phyloP scores from a whole-genome alignment of 78 protist species.

The Cavenderia fasciculata region DNA sequence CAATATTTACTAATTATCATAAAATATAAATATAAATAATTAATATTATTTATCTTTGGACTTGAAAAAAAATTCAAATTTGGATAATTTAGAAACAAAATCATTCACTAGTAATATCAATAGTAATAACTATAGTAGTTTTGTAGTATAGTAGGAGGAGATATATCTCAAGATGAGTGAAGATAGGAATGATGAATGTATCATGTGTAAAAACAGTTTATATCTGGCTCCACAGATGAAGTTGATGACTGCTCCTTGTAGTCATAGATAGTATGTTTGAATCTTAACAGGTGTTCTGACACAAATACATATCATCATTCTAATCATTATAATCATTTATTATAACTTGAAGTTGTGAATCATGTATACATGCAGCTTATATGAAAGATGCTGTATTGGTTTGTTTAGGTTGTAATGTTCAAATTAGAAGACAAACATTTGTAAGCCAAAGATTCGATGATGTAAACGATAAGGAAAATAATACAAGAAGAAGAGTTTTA shows the following conservation, averaged over 20 bases:
- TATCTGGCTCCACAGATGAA: slow-evolving; percentile 43
- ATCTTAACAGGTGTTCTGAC: not conserved
- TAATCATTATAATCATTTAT: not conserved
- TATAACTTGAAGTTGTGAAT: slow-evolving; percentile 50
- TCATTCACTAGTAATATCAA: no score
- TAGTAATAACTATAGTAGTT: no score
- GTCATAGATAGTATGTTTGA: slow-evolving; percentile 65
- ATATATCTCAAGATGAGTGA: no score
- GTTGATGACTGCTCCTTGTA: slow-evolving; percentile 50
- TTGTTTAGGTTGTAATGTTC: slow-evolving; percentile 37
- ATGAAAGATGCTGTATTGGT: slow-evolving; percentile 29
- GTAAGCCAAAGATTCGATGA: slow-evolving; percentile 50
- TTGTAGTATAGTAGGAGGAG: no score
- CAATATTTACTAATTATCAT: no score
- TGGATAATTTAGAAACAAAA: no score
- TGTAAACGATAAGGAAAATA: slow-evolving; percentile 45
- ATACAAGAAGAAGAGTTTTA: slow-evolving; percentile 17
- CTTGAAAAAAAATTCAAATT: no score
- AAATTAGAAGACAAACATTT: slow-evolving; percentile 40
- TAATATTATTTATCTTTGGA: no score
- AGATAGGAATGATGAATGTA: slow-evolving; percentile 59
- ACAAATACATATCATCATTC: not conserved
- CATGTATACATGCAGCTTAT: slow-evolving; percentile 32
- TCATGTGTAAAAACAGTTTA: slow-evolving; percentile 13
- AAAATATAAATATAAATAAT: no score